Conservation (phyloP, 2,329 filamentous ascomycete species). For the Emmonsia crescens region DNA sequence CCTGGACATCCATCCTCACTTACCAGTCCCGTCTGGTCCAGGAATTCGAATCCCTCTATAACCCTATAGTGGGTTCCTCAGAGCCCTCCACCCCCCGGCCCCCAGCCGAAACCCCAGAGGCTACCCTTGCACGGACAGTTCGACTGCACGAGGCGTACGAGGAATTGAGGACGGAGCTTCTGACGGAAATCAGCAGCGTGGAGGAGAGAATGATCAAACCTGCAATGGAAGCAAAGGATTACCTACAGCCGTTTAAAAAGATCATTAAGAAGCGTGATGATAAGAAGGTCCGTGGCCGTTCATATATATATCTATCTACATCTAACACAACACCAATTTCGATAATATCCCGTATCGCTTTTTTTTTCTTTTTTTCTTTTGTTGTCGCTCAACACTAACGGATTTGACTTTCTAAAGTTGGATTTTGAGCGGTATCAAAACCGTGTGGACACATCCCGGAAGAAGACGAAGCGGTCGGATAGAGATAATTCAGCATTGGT, state of each 20-base stretch:
- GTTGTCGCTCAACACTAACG: not conserved
- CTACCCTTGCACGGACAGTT: constrained; percentile 53
- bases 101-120: constrained; percentile 50
- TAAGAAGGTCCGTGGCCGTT: constrained; percentile 44
- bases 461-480: constrained; percentile 58
- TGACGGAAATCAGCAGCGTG: constrained; percentile 60
- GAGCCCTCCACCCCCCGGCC: constrained; percentile 46
- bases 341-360: not conserved
- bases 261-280: constrained; percentile 78
- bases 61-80: constrained; percentile 59
- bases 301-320: not conserved
- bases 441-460: constrained; percentile 56
- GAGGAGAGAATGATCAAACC: constrained; percentile 60
- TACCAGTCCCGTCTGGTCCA: constrained; percentile 56
- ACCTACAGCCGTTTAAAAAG: constrained; percentile 62
- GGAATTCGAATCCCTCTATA: constrained; percentile 63
- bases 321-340: no score
- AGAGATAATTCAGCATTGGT: constrained; percentile 61
- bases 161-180: constrained; percentile 60
- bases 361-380: not conserved
- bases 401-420: constrained; percentile 35
- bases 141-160: constrained; percentile 56
- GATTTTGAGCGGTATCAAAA: constrained; percentile 72
- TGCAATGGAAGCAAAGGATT: constrained; percentile 57
- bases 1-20: constrained; percentile 62